These are phyloP conservation scores for Nitzschia sp. DNA, from an alignment of 108 stramenopile genomes.

Conservation along the genomic window DNA sequence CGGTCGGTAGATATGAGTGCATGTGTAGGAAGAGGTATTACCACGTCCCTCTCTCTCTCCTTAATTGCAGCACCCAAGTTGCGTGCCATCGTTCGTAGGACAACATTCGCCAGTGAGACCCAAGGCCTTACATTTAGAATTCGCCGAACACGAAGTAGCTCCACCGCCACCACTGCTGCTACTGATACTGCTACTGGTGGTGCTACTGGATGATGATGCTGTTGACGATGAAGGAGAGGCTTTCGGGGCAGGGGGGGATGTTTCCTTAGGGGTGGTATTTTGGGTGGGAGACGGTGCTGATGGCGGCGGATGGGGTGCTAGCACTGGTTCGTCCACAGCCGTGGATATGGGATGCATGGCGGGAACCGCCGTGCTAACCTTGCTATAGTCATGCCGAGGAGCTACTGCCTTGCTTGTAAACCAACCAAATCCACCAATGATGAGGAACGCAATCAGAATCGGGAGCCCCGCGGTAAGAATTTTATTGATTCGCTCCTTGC, in stretches of 20 bases:
- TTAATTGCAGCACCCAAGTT: conserved; percentile 35
- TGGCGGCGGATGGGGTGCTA: no score
- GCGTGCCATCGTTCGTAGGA: conserved; percentile 30
- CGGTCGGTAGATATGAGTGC: neutral
- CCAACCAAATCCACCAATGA: conserved; percentile 22
- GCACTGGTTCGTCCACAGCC: no score
- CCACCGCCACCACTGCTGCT: no score
- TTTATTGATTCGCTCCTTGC: conserved; percentile 16
- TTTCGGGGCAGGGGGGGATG: no score
- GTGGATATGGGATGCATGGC: no score
- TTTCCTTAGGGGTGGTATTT: no score
- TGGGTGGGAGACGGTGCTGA: no score
- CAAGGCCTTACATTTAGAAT: conserved; percentile 26
- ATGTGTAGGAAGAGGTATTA: neutral
- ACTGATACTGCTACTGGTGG: no score
- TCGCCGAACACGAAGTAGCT: conserved; percentile 12
- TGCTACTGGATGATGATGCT: no score
- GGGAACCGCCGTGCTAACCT: no score
- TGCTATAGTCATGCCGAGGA: no score
- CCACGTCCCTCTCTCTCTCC: neutral
- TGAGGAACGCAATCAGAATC: conserved; percentile 26
- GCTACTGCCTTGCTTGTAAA: neutral
- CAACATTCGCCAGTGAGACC: conserved; percentile 43
- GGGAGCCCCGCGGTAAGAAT: conserved; percentile 17
- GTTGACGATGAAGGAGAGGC: no score